A percentile compares a stretch with the other conserved stretches of the same genome.
Conservation (phyloP, 2,329 filamentous ascomycete genomes). For the Triangularia verruculosa region DNA sequence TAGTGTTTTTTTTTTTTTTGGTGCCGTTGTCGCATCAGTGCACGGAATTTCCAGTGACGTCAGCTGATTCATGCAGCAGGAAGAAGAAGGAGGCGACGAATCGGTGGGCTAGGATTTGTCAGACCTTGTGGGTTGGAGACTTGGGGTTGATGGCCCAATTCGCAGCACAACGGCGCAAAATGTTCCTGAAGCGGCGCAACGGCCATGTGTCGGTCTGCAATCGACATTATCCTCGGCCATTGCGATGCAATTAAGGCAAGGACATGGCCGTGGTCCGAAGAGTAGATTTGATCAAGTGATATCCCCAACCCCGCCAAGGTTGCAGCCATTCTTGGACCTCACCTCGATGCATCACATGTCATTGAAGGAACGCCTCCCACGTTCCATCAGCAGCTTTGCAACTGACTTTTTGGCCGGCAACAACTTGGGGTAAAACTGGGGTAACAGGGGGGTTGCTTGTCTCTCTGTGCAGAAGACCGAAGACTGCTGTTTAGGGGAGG, state of each 20-base stretch:
- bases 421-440: conserved; percentile 3
- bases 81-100: neutral
- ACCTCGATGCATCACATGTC: neutral
- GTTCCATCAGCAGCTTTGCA: neutral
- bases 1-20: neutral
- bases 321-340: neutral
- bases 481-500: neutral
- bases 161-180: neutral
- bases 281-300: neutral
- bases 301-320: neutral
- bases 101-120: neutral
- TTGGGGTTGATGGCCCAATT: neutral
- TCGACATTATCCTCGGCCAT: neutral
- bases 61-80: neutral
- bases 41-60: conserved; percentile 1
- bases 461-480: neutral
- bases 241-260: neutral
- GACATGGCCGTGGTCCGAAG: neutral
- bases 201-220: neutral
- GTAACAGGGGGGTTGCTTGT: neutral
- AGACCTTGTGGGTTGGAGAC: neutral
- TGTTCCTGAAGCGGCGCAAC: neutral
- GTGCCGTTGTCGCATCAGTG: neutral
- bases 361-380: neutral
- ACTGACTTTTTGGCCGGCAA: neutral